These are phyloP conservation scores for Phylloporus rhodoxanthus DNA, from an alignment of 768 basidiomycete species.

Conservation along the genomic window DNA sequence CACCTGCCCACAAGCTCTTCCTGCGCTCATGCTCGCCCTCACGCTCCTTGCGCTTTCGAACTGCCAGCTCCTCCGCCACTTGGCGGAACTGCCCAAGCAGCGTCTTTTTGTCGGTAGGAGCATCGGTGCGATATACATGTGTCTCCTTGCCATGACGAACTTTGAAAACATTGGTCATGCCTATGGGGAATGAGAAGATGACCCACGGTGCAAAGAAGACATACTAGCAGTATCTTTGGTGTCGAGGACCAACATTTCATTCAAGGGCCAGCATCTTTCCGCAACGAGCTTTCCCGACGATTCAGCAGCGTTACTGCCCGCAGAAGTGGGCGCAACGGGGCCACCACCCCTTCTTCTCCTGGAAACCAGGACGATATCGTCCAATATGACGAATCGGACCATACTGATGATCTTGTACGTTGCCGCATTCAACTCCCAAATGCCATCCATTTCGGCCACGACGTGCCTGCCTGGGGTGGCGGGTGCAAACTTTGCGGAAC, in stretches of 20 bases:
- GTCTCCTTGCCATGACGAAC: conserved; percentile 90
- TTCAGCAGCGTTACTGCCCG: conserved; percentile 55
- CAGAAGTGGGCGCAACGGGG: conserved; percentile 52
- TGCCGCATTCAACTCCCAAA: conserved; percentile 83
- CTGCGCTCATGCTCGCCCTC: conserved; percentile 89
- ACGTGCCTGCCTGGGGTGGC: conserved; percentile 89
- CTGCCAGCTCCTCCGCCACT: conserved; percentile 85
- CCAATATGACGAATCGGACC: conserved; percentile 85
- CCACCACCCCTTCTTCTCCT: conserved; percentile 62
- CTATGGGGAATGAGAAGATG: conserved; percentile 28
- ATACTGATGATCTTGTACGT: conserved; percentile 89
- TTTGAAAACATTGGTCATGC: conserved; percentile 95
- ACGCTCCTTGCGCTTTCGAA: conserved; percentile 86
- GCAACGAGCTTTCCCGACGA: conserved; percentile 76
- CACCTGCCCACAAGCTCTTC: conserved; percentile 61
- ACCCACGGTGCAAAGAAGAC: conserved; percentile 18
- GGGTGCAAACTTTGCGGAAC: conserved; percentile 91
- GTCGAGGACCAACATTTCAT: conserved; percentile 91
- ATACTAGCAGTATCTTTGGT: conserved; percentile 90
- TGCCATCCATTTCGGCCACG: conserved; percentile 76
- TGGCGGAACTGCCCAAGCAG: conserved; percentile 83
- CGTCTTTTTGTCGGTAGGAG: conserved; percentile 75
- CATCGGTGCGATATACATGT: conserved; percentile 87
- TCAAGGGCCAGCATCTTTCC: conserved; percentile 88
- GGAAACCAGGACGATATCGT: conserved; percentile 88